Evolutionary conservation across 106 monocot species (phyloP), one percentile per base, ranked within the genome.

Genomic region (Dendrobium officinale): DNA sequence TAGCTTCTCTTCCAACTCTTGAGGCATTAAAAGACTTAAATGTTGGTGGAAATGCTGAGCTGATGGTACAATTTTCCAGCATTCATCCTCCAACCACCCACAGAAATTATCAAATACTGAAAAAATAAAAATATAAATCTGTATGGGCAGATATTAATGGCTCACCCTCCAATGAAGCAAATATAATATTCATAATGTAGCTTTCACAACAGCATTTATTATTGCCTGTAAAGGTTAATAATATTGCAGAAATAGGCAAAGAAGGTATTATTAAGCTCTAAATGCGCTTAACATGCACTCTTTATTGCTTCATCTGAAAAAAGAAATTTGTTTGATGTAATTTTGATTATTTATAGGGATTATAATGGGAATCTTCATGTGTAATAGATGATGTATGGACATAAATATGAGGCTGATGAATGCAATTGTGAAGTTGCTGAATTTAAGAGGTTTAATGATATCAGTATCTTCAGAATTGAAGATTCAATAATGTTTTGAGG

Each of bases 51-150:
- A 64, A 64, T 64, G 64, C 64, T 64, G 22, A 26, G 24, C 6
- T 64, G 24, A 64, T 64, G 64, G 64, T 64, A 64, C 64, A 64
- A 64, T 22, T 64, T 64, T 64, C 64, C 13, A 64, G 64, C 64
- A 64, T 64, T 64, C 64, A 26, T 26, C 20, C 13, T 8, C 64
- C 64, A 64, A 64, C 64, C 24, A 64, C n/a, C 64, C n/a, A 26
- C 64, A 64, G 26, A n/a, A 64, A 64, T 13, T 64, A 64, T 64
- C 64, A 64, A 64, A 64, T 64, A 64, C n/a, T 26, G 26, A 64
- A 64, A 0, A 64, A 64, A 64, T 16, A 11, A 15, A 55, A 55
- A 55, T 55, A 4, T 22, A 64, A 22, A 64, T 64, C 24, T 5
- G 64, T 64, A 64, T 64, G 64, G 64, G 64, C 20, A 64, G 8